phyloP scores from a whole-genome alignment of 371 early-diverging fungal genomes.

The Mortierella sp. region DNA sequence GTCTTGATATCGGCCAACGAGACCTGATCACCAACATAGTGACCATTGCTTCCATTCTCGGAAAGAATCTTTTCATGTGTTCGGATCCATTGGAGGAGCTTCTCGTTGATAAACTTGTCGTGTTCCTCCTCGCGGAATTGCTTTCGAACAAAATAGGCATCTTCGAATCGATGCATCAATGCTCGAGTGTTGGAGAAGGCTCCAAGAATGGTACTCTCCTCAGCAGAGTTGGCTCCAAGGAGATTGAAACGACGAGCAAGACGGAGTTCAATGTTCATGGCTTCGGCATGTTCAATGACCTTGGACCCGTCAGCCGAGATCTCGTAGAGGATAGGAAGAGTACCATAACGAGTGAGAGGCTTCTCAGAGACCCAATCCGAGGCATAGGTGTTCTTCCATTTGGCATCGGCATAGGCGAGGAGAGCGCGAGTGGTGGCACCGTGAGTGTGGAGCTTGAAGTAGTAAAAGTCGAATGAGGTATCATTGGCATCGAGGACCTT shows the following conservation, averaged over 20 bases:
- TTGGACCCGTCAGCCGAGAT: constrained; percentile 3
- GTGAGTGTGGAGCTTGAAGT: constrained; percentile 18
- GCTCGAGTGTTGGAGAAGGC: constrained; percentile 16
- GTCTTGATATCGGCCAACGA: constrained; percentile 17
- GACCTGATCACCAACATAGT: constrained; percentile 9
- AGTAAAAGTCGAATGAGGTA: constrained; percentile 6
- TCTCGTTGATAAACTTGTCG: constrained; percentile 6
- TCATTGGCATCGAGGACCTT: constrained; percentile 10
- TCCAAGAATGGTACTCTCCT: constrained; percentile 10
- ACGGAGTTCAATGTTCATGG: constrained; percentile 12
- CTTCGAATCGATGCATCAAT: constrained; percentile 12
- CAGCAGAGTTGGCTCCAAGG: constrained; percentile 9
- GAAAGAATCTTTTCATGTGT: constrained; percentile 8
- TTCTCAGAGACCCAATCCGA: no score
- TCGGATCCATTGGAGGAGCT: constrained; percentile 4
- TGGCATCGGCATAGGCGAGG: constrained; percentile 18
- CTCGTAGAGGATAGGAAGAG: constrained; percentile 14
- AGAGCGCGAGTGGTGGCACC: constrained; percentile 18
- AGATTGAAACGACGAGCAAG: constrained; percentile 14
- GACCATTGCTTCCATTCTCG: constrained; percentile 13
- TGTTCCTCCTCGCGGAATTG: constrained; percentile 7
- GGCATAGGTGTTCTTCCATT: constrained; percentile 8
- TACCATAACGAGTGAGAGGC: neutral
- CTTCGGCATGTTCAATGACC: constrained; percentile 13
- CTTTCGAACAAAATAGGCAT: constrained; percentile 7